Percentiles rank a stretch among this genome's conserved stretches.
Conservation (phyloP, 805 yeast species). For the Suhomyces sp. region DNA sequence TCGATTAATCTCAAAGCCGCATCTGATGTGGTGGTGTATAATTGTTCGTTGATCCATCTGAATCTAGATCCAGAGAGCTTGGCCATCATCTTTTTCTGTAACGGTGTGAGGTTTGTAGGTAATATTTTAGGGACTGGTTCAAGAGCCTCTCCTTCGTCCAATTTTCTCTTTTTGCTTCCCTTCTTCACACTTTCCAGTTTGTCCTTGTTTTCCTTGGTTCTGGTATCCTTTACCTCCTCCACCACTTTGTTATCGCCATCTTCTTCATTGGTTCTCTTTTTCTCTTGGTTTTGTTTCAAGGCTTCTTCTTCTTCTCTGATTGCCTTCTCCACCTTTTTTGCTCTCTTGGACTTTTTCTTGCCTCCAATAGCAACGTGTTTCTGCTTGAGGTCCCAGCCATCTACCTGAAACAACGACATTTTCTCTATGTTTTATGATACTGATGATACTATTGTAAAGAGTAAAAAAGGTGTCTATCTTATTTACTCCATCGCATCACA, state of each 20-base stretch:
- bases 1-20: slow-evolving; percentile 71
- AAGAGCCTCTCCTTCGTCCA: slow-evolving; percentile 4
- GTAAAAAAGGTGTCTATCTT: no score
- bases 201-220: slow-evolving; percentile 5
- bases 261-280: slow-evolving; percentile 19
- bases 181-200: no score
- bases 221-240: slow-evolving; percentile 3
- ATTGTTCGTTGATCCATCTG: slow-evolving; percentile 96
- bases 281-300: slow-evolving; percentile 7
- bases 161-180: slow-evolving; percentile 8
- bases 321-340: slow-evolving; percentile 23
- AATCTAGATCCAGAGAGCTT: slow-evolving; percentile 93
- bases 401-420: slow-evolving; percentile 76
- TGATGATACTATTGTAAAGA: no score
- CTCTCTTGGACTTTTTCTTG: slow-evolving; percentile 28
- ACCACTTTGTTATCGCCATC: slow-evolving; percentile 13
- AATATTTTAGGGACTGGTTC: slow-evolving; percentile 15
- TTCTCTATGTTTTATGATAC: no score
- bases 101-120: slow-evolving; percentile 64
- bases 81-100: slow-evolving; percentile 94
- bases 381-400: slow-evolving; percentile 74
- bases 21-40: slow-evolving; percentile 83
- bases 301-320: slow-evolving; percentile 10
- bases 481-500: no score
- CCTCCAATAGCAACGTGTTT: slow-evolving; percentile 51